These are phyloP conservation scores for Triticum timopheevii DNA, from an alignment of 176 grass and related monocot species.

Conservation along the genomic window DNA sequence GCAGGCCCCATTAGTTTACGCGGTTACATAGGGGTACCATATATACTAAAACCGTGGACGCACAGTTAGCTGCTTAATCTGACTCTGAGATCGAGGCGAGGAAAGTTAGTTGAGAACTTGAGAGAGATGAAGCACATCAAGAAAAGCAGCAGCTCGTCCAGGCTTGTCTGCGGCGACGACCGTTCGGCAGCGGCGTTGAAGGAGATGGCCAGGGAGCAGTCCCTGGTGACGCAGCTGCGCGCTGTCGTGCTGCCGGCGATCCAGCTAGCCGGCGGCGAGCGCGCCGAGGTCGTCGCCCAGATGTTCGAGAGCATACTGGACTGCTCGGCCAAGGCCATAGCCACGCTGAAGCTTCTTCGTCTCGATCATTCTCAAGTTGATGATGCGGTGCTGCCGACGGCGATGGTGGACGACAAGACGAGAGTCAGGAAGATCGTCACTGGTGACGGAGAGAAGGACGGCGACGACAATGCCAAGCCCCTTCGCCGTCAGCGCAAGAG, in stretches of 20 bases:
- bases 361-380: neutral
- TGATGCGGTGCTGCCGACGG: neutral
- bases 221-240: slow-evolving; percentile 45
- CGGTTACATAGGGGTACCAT: neutral
- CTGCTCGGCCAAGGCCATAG: slow-evolving; percentile 39
- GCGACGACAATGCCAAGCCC: neutral
- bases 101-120: neutral
- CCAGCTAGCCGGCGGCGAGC: slow-evolving; percentile 11
- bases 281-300: slow-evolving; percentile 1
- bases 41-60: neutral
- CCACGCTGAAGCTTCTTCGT: slow-evolving; percentile 17
- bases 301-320: slow-evolving; percentile 37
- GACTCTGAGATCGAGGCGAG: neutral
- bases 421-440: slow-evolving; percentile 23
- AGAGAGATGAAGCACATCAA: slow-evolving; percentile 8
- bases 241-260: slow-evolving; percentile 43
- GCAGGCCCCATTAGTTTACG: neutral
- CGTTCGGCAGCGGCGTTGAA: neutral
- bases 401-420: slow-evolving; percentile 18
- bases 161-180: neutral
- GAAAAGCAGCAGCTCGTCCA: neutral
- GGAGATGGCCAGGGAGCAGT: slow-evolving; percentile 41
- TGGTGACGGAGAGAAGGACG: neutral
- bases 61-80: slow-evolving; percentile 5
- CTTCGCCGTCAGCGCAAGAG: slow-evolving; percentile 32